Base-by-base conservation (phyloP, 2,329 filamentous ascomycete genomes). In the Diaporthe capsici region DNA sequence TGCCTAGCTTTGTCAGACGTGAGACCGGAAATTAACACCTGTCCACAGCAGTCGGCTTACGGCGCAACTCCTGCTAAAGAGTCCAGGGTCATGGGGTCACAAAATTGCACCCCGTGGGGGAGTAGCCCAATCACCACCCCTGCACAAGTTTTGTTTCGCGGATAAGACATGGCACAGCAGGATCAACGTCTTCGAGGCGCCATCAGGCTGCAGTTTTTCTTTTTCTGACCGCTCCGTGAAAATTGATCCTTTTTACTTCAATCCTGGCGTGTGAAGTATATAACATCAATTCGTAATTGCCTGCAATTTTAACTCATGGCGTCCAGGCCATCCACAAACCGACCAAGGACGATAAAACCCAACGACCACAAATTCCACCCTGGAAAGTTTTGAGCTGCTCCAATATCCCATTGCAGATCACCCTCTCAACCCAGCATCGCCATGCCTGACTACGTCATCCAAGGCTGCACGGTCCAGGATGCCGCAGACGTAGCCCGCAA, bases 401-500 rank as follows among this genome's bases (percentile, higher is more conserved):
- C 37, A 44, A 39, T 17, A 22, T 8, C 37, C 10, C 22, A 10
- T n/a, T 31, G 47, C 60, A 55, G 12, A n/a, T 34, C 22, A 8
- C 25, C 25, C 20, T 25, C 37, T 3, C 10, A 22, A 8, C 5
- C 17, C 15, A 20, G 2, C 10, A n/a, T 17, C n/a, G 7, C 37
- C 74, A 76, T 76, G 75, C 17, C 75, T 22, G 37, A 60, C 5
- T 72, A 68, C 58, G 37, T 61, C n/a, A 70, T 80, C 55, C 57
- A 72, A 22, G 73, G 73, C 44, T 78, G 77, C 67, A 77, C 75
- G 1, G 72, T 77, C 22, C 67, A 72, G 4, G 78, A 80, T 25
- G 76, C 49, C 6, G 47, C 67, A 12, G 77, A 72, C 17, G 17
- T 79, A 51, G 79, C 76, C 28, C 72, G 60, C 39, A 80, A 79